Evolutionary conservation across 1,284 basidiomycete species (phyloP).

Genomic region (Cryptococcus deneoformans): DNA sequence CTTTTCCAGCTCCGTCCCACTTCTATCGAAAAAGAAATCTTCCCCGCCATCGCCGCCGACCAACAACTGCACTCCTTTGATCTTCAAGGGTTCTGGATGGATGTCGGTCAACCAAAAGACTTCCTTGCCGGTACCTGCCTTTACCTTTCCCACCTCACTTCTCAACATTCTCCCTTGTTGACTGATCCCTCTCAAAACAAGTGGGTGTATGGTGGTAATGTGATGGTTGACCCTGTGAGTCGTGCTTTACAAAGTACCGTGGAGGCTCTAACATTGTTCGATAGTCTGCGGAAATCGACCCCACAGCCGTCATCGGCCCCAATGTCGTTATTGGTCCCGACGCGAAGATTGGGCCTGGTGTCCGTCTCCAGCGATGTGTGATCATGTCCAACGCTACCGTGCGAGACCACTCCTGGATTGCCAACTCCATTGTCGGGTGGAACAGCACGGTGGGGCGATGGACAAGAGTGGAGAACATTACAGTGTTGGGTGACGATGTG

Average conservation of each 20-base stretch:
- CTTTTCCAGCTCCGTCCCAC: not conserved
- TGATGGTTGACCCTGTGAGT: conserved; percentile 52
- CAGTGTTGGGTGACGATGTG: conserved; percentile 56
- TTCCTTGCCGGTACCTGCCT: conserved; percentile 54
- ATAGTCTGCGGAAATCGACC: conserved; percentile 53
- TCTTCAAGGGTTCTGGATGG: conserved; percentile 57
- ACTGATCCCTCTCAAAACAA: conserved; percentile 52
- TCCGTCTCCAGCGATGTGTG: conserved; percentile 55
- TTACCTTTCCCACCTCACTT: conserved; percentile 54
- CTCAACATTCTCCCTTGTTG: conserved; percentile 50
- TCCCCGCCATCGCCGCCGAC: conserved; percentile 53
- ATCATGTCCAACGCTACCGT: conserved; percentile 53
- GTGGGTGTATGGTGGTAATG: conserved; percentile 54
- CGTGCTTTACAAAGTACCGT: conserved; percentile 14
- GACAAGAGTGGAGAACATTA: conserved; percentile 55
- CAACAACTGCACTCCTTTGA: conserved; percentile 55
- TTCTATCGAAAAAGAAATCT: conserved; percentile 44
- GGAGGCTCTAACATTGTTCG: conserved; percentile 4
- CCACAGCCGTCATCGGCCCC: conserved; percentile 53
- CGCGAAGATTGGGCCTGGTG: conserved; percentile 54
- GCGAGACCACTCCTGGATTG: conserved; percentile 56
- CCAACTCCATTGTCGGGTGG: conserved; percentile 56
- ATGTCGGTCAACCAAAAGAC: conserved; percentile 57
- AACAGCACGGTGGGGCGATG: conserved; percentile 55
- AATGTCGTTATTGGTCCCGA: conserved; percentile 56